Evolutionary conservation across 352 stramenopile genomes (phyloP).

Genomic region (Plasmopara muralis): DNA sequence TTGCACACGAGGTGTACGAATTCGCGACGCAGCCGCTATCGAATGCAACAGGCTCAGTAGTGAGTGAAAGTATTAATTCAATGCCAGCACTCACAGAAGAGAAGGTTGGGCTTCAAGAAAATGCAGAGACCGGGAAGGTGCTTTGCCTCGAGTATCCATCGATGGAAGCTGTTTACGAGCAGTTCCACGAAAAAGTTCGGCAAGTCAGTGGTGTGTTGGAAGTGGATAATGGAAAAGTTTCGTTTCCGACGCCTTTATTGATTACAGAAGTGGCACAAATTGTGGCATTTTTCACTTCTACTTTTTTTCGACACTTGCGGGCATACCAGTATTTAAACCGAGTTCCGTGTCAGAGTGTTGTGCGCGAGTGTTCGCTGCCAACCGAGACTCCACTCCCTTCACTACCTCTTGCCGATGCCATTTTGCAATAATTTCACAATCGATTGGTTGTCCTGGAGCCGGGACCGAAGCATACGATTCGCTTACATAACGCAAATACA

Average conservation of each 20-base stretch:
- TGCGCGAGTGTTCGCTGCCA: slow-evolving; percentile 23
- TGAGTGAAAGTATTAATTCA: slow-evolving; percentile 4
- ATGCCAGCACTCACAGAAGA: neutral
- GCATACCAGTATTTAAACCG: slow-evolving; percentile 52
- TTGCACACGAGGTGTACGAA: slow-evolving; percentile 47
- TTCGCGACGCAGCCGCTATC: slow-evolving; percentile 31
- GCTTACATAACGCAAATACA: no score
- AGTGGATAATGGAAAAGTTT: slow-evolving; percentile 1
- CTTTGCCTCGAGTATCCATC: slow-evolving; percentile 13
- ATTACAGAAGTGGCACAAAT: slow-evolving; percentile 41
- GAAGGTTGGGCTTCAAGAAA: neutral
- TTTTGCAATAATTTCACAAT: neutral
- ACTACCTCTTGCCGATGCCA: slow-evolving; percentile 27
- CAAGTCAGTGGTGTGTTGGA: slow-evolving; percentile 6
- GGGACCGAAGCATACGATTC: no score
- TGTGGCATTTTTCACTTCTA: slow-evolving; percentile 61
- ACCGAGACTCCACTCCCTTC: slow-evolving; percentile 47
- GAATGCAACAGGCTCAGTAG: slow-evolving; percentile 5
- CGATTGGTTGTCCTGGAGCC: slow-evolving; percentile 7
- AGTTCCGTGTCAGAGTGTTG: slow-evolving; percentile 22
- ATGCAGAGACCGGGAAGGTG: neutral
- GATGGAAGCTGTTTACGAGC: slow-evolving; percentile 32
- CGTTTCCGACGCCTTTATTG: slow-evolving; percentile 16
- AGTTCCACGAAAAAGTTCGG: slow-evolving; percentile 30
- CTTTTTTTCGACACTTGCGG: slow-evolving; percentile 59